Percentiles rank a stretch among this genome's conserved stretches.
phyloP scores from a whole-genome alignment of 140 eudicot genomes.

The Ambrosia hybrid region DNA sequence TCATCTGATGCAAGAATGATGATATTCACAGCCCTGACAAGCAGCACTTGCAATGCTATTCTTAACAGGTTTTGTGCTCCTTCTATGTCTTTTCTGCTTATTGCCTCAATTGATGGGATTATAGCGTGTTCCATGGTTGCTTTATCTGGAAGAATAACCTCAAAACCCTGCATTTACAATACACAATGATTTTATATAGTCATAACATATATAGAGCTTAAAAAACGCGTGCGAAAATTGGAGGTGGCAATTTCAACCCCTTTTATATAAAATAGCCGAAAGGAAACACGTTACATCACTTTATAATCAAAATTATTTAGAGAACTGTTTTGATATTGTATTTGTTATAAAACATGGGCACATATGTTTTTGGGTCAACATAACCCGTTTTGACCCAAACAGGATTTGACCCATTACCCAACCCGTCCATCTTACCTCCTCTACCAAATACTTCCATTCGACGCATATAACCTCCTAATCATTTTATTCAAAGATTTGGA shows the following conservation, averaged over 20 bases:
- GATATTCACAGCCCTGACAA: conserved; percentile 60
- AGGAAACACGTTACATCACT: too few species aligned
- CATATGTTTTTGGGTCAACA: too few species aligned
- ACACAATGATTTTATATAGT: not conserved
- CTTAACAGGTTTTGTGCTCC: conserved; percentile 77
- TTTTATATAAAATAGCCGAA: too few species aligned
- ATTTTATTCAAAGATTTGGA: not conserved
- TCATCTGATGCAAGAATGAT: conserved; percentile 68
- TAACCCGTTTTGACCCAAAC: too few species aligned
- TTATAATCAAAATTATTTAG: too few species aligned
- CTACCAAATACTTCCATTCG: too few species aligned
- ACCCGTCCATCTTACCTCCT: not conserved
- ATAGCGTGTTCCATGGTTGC: conserved; percentile 69
- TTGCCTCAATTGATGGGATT: conserved; percentile 61
- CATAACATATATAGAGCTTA: not conserved
- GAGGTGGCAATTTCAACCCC: too few species aligned
- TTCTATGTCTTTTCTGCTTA: conserved; percentile 59
- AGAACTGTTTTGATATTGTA: too few species aligned
- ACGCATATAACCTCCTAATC: not conserved
- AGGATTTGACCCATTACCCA: not conserved
- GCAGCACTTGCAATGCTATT: conserved; percentile 66
- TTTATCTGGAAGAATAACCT: conserved; percentile 75
- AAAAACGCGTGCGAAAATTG: not conserved
- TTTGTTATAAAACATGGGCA: too few species aligned
- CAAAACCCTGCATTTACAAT: conserved; percentile 61